phyloP scores from a whole-genome alignment of 2,329 filamentous ascomycete species.

The Shiraia bambusicola region DNA sequence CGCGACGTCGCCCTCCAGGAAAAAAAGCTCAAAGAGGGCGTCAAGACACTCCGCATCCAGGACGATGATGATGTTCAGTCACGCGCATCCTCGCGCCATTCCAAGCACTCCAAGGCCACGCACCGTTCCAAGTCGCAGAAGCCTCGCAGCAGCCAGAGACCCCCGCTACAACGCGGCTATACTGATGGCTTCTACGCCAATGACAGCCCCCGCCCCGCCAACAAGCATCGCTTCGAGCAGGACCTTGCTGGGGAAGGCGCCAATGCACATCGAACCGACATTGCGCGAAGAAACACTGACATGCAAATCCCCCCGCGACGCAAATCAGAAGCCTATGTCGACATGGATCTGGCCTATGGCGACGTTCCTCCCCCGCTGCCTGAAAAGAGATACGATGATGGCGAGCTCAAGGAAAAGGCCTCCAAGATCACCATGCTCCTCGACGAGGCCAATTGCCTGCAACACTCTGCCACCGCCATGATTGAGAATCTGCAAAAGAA shows the following conservation, averaged over 20 bases:
- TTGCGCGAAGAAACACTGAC: slow-evolving; percentile 49
- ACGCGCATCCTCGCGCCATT: slow-evolving; percentile 32
- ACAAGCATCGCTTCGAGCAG: slow-evolving; percentile 32
- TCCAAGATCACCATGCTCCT: slow-evolving; percentile 74
- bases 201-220: slow-evolving; percentile 29
- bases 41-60: slow-evolving; percentile 53
- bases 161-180: slow-evolving; percentile 47
- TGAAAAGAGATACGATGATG: slow-evolving; percentile 53
- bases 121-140: slow-evolving; percentile 30
- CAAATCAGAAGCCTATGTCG: slow-evolving; percentile 59
- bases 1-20: slow-evolving; percentile 61
- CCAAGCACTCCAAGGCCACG: slow-evolving; percentile 25
- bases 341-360: slow-evolving; percentile 92
- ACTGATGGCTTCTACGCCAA: slow-evolving; percentile 51
- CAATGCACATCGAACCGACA: slow-evolving; percentile 41
- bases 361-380: slow-evolving; percentile 71
- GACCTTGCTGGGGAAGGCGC: slow-evolving; percentile 34
- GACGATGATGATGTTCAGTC: slow-evolving; percentile 42
- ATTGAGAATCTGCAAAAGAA: slow-evolving; percentile 79
- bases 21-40: slow-evolving; percentile 60
- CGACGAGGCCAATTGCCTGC: slow-evolving; percentile 84
- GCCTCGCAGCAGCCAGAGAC: slow-evolving; percentile 24
- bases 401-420: slow-evolving; percentile 68
- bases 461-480: slow-evolving; percentile 78
- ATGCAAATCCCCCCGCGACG: slow-evolving; percentile 35